Base-by-base conservation (phyloP, 2,329 filamentous ascomycete species). In the Parastagonospora nodorum region DNA sequence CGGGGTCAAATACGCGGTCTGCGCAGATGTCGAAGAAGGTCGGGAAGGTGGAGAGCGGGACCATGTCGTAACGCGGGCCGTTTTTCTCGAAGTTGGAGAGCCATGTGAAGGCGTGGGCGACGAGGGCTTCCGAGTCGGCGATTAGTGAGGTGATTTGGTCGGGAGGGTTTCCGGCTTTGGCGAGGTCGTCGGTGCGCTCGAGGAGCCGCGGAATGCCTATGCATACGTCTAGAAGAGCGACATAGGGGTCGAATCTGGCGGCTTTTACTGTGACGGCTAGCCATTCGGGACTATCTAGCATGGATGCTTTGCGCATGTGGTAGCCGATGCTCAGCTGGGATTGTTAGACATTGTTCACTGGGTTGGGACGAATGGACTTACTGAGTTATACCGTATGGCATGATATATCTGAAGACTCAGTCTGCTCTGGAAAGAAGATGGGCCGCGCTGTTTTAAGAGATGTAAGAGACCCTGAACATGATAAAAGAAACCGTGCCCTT, bases 401-500 rank as follows among this genome's bases (percentile, higher is more conserved):
- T 72, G 69, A 46, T 68, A 72, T 9, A 71, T 61, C 28, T 68
- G 63, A 53, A 72, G 57, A 46, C 62, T 69, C 28, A 71, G 31
- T 39, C 63, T 58, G 10, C 51, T 64, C 6, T 64, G 57, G 28
- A 73, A 68, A 1, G 68, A 71, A 8, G 58, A 42, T 11, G 71
- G 71, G 1, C 71, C 69, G 15, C 71, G 68, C 45, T 66, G 61
- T 42, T 52, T 67, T 7, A 73, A 43, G 10, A 72, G 45, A 43
- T 64, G 69, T 8, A 73, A 50, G 28, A 71, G 56, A 7, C 71
- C 71, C 53, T 73, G 69, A 3, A 71, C 65, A 48, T 73, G 69
- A 39, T 69, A 72, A 45, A 73, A 73, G 57, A 73, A 73, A 27
- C 71, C 71, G 42, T 68, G 64, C 8, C 69, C 69, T 15, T 63